Percentiles rank a stretch among this genome's conserved stretches.
Evolutionary conservation across 208 protist species (phyloP).

Genomic region (Porcisia deanei): DNA sequence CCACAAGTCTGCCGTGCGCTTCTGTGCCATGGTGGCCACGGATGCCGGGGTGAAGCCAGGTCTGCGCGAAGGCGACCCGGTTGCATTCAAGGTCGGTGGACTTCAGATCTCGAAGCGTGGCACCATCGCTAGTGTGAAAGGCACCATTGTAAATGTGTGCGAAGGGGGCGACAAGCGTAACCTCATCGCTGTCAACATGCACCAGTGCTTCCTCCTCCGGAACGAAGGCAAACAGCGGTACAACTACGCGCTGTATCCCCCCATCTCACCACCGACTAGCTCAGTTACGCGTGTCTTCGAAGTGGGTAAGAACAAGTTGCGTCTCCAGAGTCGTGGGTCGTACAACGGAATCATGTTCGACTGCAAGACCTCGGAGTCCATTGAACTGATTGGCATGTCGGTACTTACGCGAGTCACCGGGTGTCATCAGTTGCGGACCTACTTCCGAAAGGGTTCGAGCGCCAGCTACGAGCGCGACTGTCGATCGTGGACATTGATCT

Average conservation of each 20-base stretch:
- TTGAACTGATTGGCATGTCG: conserved; percentile 73
- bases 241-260: conserved; percentile 49
- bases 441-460: conserved; percentile 83
- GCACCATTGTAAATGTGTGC: conserved; percentile 49
- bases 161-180: conserved; percentile 63
- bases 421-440: conserved; percentile 80
- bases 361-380: conserved; percentile 64
- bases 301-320: conserved; percentile 81
- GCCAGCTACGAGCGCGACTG: conserved; percentile 57
- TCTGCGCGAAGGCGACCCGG: conserved; percentile 45
- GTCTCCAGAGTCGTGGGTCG: conserved; percentile 61
- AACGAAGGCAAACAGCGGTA: conserved; percentile 67
- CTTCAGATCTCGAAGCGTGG: conserved; percentile 68
- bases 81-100: conserved; percentile 62
- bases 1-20: conserved; percentile 69
- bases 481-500: conserved; percentile 71
- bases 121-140: conserved; percentile 38
- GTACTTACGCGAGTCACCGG: conserved; percentile 73
- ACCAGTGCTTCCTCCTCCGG: conserved; percentile 69
- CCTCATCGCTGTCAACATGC: conserved; percentile 46
- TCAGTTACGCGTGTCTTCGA: conserved; percentile 76
- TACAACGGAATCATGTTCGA: conserved; percentile 94
- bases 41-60: conserved; percentile 1
- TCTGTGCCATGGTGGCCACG: conserved; percentile 68
- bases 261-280: conserved; percentile 60